Base-by-base conservation (phyloP, 2,329 filamentous ascomycete genomes). In the Pyrenochaeta sp. region DNA sequence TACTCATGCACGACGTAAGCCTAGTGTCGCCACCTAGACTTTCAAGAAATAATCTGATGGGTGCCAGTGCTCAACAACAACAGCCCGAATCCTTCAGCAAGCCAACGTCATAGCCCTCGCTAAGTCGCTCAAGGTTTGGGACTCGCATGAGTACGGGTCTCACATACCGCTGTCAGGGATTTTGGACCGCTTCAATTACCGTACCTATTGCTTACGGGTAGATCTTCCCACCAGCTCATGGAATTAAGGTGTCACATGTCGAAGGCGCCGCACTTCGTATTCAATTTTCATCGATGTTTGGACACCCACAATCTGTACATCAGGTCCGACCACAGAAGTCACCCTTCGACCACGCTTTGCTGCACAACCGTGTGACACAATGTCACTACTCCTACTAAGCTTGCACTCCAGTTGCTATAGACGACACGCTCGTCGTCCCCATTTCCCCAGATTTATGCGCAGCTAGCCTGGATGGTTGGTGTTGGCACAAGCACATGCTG, bases 401-500 rank as follows among this genome's bases (percentile, higher is more conserved):
- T 7, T 27, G 28, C 9, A 15, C 13, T 44, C 7, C n/a, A 44
- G 25, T 3, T 27, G 24, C 12, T 28, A 27, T 44, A 13, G 25
- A 44, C 6, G 22, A 28, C n/a, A 3, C 42, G 42, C 10, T 15
- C 13, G 10, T 27, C 40, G 22, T 25, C 22, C 22, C 47, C 32
- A 50, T 27, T 42, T 42, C 47, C 47, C 22, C 32, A 40, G 47
- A 27, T 39, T 28, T 46, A 59, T 56, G 52, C 53, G 40, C 34
- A 19, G 30, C 10, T 52, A 32, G 45, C 48, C 28, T 30, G 27
- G 30, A 30, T 10, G 39, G 34, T 30, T 44, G 27, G 24, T 43
- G 37, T 43, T 44, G 37, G 47, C 50, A 56, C 28, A 51, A 52
- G 67, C 69, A 72, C 69, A 68, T 72, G 69, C 61, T 62, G 58